These are phyloP conservation scores for Asterochloris sp. DNA, from an alignment of 139 green algal species.

Conservation along the genomic window DNA sequence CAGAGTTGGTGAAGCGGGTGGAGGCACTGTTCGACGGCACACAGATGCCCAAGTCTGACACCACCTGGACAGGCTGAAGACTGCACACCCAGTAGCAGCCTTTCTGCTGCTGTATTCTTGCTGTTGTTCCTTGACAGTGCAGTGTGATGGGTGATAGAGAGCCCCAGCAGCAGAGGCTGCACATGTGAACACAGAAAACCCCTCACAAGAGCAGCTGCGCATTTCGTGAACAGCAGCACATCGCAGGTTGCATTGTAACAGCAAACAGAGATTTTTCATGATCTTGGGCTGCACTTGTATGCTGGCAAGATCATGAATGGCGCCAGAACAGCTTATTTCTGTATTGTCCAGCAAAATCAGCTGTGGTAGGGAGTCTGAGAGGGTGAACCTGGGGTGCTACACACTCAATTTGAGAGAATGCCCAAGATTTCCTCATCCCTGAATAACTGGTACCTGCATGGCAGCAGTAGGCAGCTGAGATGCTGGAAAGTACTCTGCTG, in stretches of 20 bases:
- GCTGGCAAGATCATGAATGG: background rate
- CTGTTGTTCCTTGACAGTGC: too few relatives aligned
- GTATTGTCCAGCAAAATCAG: background rate
- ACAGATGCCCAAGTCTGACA: too few relatives aligned
- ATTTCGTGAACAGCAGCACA: background rate
- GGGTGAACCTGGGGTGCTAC: too few relatives aligned
- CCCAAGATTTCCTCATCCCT: slow-evolving; percentile 26
- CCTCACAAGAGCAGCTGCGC: background rate
- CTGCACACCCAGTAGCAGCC: too few relatives aligned
- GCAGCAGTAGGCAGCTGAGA: background rate
- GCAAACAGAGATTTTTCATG: background rate
- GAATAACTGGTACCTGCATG: slow-evolving; percentile 25
- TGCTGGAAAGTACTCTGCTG: background rate
- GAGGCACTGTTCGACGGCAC: too few relatives aligned
- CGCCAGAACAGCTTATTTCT: background rate
- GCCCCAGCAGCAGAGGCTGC: background rate
- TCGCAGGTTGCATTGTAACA: background rate
- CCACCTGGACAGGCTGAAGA: too few relatives aligned
- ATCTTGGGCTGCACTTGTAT: too few relatives aligned
- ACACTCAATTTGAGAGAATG: slow-evolving; percentile 3
- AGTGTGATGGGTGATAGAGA: too few relatives aligned
- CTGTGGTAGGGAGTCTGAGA: background rate
- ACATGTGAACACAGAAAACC: background rate
- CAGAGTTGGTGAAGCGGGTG: too few relatives aligned
- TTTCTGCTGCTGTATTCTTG: too few relatives aligned